Evolutionary conservation across 768 basidiomycete species (phyloP).

Genomic region (Lentinula sp.): DNA sequence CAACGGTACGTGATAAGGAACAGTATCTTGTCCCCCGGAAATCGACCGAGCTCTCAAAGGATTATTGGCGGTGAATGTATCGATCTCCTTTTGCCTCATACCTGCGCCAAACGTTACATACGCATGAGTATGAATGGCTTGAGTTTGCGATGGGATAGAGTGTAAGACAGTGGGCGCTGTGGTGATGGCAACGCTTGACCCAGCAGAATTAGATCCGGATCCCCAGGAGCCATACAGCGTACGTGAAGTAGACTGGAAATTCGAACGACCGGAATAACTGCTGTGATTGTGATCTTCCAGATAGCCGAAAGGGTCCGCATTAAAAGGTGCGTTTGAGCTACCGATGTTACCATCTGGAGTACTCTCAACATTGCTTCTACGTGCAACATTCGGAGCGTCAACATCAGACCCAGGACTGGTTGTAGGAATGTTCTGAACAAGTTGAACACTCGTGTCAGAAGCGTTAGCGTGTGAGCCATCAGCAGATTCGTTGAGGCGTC

Average conservation of each 20-base stretch:
- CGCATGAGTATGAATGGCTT: constrained; percentile 62
- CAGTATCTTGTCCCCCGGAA: constrained; percentile 40
- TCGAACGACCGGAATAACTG: constrained; percentile 15
- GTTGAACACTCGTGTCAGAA: not conserved
- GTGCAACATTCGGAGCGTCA: not conserved
- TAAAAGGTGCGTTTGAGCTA: constrained; percentile 8
- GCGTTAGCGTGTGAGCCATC: not conserved
- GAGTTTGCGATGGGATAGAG: constrained; percentile 40
- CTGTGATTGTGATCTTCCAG: constrained; percentile 26
- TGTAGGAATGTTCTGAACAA: not conserved
- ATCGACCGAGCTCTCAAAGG: constrained; percentile 56
- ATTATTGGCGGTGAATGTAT: constrained; percentile 64
- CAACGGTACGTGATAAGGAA: constrained; percentile 82
- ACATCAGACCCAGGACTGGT: not conserved
- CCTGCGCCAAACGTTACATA: constrained; percentile 88
- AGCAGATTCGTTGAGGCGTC: constrained; percentile 23
- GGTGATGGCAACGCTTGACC: constrained; percentile 4
- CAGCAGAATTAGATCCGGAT: constrained; percentile 13
- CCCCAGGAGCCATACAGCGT: constrained; percentile 31
- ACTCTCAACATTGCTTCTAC: not conserved
- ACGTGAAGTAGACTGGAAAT: constrained; percentile 13
- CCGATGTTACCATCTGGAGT: not conserved
- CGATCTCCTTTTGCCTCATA: constrained; percentile 78
- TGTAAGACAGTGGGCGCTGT: constrained; percentile 16
- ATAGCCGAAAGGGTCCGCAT: constrained; percentile 58